Base-by-base conservation (phyloP, 225 moss, liverwort and hornwort genomes). In the Rhytidiadelphus loreus region DNA sequence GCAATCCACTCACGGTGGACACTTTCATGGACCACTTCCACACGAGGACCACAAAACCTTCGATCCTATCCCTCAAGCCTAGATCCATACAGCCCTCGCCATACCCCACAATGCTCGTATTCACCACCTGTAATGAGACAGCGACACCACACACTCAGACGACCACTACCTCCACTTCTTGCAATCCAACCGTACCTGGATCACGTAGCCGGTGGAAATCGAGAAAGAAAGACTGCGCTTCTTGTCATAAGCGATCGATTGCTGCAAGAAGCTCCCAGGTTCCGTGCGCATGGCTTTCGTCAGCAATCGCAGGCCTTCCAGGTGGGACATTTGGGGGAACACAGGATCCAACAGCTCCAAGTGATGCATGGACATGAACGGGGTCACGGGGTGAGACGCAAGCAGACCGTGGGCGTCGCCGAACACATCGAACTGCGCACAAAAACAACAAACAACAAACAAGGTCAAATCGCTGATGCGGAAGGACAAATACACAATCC, bases 341-440 rank as follows among this genome's bases (percentile, higher is more conserved):
- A 97, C 88, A 35, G 97, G 98, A 63, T 95, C 91, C 77, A 99
- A 92, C 44, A 99, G 89, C 91, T 99, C 97, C 91, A 97, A 90
- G 87, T 99, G 98, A 83, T 99, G 98, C 86, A 99, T 96, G 17
- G 98, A 97, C 86, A 99, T 65, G 92, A 99, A 99, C n/a, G 98
- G 98, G n/a, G 98, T 92, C 57, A 97, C 85, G 14, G 97, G 98
- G 83, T 99, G 98, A 37, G 98, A 96, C 43, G 98, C 97, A 85
- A 99, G 92, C 30, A 97, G 75, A 57, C 98, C 98, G 86, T 95
- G 95, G 11, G 96, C 96, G 69, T 97, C 94, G 56, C 98, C 98
- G 71, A 95, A 88, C 13, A 99, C 92, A 89, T 99, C 98, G 62
- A 97, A 95, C 98, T 99, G 96, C 91, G 82, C 76, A 87, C 18